A percentile compares a stretch with the other conserved stretches of the same genome.
Evolutionary conservation across 164 flowering plant genomes (phyloP).

Genomic region (Euptelea pleiosperma): DNA sequence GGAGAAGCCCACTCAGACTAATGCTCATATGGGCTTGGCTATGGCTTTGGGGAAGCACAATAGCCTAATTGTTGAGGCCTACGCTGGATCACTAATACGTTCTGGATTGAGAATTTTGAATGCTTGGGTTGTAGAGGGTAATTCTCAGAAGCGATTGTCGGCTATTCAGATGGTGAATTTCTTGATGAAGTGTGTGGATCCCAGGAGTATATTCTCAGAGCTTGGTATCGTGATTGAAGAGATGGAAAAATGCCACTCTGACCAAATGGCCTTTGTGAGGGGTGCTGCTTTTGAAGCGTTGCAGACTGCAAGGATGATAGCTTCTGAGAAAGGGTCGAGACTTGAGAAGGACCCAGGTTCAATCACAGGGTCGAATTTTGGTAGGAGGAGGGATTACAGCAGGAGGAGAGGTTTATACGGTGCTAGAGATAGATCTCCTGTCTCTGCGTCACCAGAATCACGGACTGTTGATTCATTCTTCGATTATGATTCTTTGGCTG

Average conservation of each 20-base stretch:
- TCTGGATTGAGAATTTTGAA: conserved; percentile 64
- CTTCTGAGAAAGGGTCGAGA: conserved; percentile 38
- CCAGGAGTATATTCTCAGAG: conserved; percentile 71
- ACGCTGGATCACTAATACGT: conserved; percentile 66
- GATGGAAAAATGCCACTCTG: conserved; percentile 77
- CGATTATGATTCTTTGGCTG: conserved; percentile 49
- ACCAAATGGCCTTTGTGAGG: conserved; percentile 74
- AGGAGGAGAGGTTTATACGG: conserved; percentile 28
- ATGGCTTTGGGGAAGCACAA: conserved; percentile 81
- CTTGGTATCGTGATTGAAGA: conserved; percentile 55
- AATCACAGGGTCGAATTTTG: conserved; percentile 50
- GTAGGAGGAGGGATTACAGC: conserved; percentile 31
- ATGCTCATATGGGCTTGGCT: conserved; percentile 80
- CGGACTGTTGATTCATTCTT: conserved; percentile 61
- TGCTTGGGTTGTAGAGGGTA: conserved; percentile 51
- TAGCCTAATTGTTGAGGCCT: conserved; percentile 66
- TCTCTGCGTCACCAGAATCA: conserved; percentile 73
- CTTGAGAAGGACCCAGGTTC: conserved; percentile 40
- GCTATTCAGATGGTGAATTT: conserved; percentile 90
- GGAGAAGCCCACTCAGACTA: conserved; percentile 68
- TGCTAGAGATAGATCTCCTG: conserved; percentile 40
- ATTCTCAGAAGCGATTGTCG: conserved; percentile 71
- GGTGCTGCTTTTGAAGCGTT: conserved; percentile 93
- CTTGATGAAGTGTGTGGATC: conserved; percentile 78
- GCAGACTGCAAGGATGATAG: conserved; percentile 65